Base-by-base conservation (phyloP, 1,139 yeast genomes). In the Candida sanyaensis region DNA sequence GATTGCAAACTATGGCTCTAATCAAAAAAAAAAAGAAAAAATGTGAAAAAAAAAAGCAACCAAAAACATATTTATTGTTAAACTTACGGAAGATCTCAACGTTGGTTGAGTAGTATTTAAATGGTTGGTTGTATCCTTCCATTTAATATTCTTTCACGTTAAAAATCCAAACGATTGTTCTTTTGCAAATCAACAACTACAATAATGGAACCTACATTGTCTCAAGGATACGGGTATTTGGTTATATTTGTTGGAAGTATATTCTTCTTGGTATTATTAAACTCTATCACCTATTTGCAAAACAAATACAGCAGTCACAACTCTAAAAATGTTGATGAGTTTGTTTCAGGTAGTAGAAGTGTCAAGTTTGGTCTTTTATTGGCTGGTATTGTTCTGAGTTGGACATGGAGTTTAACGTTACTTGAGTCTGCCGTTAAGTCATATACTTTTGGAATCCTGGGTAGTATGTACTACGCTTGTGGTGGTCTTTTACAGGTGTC, bases 341-440 rank as follows among this genome's bases (percentile, higher is more conserved):
- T 71, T 54, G 66, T 68, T 5, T 63, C 74, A 2, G 71, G 75
- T n/a, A 58, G 66, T 9, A 60, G 75, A 52, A 59, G 64, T 32
- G 63, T 71, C 26, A 65, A 68, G 6, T 59, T 66, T 42, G 73
- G 71, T 10, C 55, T 71, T 13, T 57, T 69, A 43, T 58, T 66
- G 29, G 64, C 68, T 44, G 68, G 71, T 6, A 66, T 71, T 47
- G 62, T 70, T 12, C 64, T 70, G 17, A 62, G 67, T 34, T 71
- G 76, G 77, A 67, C 72, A 5, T 69, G 74, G 71, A 59, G 68
- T 34, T 60, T 68, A 43, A 71, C 75, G 0, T 52, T 71, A 26
- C 52, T 71, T 32, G 47, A 43, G n/a, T 37, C 48, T 1, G 48
- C 50, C 0, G 50, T 52, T n/a, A 44, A 50, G 37, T 37, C 47